Evolutionary conservation across 2,329 filamentous ascomycete genomes (phyloP).

Genomic region (Pezicula carpinea): DNA sequence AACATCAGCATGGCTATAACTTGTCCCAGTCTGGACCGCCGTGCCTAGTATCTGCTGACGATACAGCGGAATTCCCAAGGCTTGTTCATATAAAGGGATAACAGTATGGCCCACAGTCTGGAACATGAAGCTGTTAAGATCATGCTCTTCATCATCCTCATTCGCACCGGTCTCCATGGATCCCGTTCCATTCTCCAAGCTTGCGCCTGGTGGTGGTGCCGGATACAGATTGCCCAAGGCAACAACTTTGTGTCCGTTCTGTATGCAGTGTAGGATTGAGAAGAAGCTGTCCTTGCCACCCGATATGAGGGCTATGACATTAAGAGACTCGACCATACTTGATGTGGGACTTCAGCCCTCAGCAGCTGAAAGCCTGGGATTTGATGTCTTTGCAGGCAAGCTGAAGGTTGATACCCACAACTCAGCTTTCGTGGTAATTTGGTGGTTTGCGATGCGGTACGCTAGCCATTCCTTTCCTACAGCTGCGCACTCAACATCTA

Average conservation of each 20-base stretch:
- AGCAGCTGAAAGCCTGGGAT: too few relatives aligned
- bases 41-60: slow-evolving; percentile 69
- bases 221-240: slow-evolving; percentile 89
- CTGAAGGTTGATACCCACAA: slow-evolving; percentile 1
- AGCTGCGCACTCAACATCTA: too few relatives aligned
- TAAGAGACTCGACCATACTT: slow-evolving; percentile 45
- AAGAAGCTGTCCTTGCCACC: slow-evolving; percentile 97
- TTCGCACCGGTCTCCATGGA: neutral
- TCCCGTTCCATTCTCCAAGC: neutral
- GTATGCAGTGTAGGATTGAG: slow-evolving; percentile 83
- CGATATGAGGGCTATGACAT: slow-evolving; percentile 89
- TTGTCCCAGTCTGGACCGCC: slow-evolving; percentile 65
- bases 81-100: slow-evolving; percentile 77
- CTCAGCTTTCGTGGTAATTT: neutral
- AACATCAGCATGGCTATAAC: slow-evolving; percentile 47
- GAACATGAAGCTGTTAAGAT: slow-evolving; percentile 99
- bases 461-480: too few relatives aligned
- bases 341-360: too few relatives aligned
- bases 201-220: slow-evolving; percentile 14
- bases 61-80: slow-evolving; percentile 79
- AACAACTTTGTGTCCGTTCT: slow-evolving; percentile 78
- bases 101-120: slow-evolving; percentile 91
- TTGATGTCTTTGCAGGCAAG: too few relatives aligned
- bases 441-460: too few relatives aligned
- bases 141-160: slow-evolving; percentile 42